Evolutionary conservation across 495 filamentous ascomycete species (phyloP).

Genomic region (Trichoderma virens): DNA sequence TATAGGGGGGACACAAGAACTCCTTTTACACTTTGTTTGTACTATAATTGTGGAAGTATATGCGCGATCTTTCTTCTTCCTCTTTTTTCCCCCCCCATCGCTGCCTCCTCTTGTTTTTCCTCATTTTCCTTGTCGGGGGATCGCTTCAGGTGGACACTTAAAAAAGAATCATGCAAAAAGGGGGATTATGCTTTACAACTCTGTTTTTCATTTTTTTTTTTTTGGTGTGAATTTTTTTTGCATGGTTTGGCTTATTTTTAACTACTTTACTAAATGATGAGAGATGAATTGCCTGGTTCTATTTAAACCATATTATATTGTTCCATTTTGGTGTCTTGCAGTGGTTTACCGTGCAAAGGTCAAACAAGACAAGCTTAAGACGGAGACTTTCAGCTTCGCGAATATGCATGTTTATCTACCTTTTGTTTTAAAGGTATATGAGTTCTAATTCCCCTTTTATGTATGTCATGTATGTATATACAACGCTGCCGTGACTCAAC

Average conservation of each 20-base stretch:
- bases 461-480: too few species aligned
- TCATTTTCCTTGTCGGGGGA: not conserved
- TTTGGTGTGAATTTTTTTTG: not conserved
- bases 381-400: too few species aligned
- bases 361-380: too few species aligned
- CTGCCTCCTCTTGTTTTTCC: not conserved
- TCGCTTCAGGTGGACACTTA: not conserved
- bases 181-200: not conserved
- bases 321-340: too few species aligned
- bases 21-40: not conserved
- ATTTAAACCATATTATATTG: not conserved
- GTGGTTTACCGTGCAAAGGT: too few species aligned
- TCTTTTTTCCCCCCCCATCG: not conserved
- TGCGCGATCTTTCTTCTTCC: not conserved
- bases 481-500: too few species aligned
- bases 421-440: too few species aligned
- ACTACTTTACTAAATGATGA: conserved; percentile 8
- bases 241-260: conserved; percentile 6
- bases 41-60: not conserved
- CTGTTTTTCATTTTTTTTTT: not conserved
- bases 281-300: conserved; percentile 3
- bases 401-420: too few species aligned
- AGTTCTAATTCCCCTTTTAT: too few species aligned
- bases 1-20: too few species aligned
- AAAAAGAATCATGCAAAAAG: not conserved